Percentiles rank a stretch among this genome's conserved stretches.
phyloP scores from a whole-genome alignment of 306 rosid species.

The Vicia villosa region DNA sequence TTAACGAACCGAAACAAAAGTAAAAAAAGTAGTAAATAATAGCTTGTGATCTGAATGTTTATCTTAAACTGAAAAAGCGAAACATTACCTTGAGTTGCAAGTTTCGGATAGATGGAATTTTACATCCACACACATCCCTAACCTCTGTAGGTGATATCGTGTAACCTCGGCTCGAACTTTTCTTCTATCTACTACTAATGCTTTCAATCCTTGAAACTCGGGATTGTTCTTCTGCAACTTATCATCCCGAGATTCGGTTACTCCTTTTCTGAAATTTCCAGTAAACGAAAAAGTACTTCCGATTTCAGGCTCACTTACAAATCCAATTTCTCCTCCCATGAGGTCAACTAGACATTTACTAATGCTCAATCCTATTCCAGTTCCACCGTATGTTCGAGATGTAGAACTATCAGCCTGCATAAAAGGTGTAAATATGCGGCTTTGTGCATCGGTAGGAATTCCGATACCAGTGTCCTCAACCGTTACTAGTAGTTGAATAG shows the following conservation, averaged over 20 bases:
- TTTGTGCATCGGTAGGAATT: slow-evolving; percentile 77
- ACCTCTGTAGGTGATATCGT: slow-evolving; percentile 71
- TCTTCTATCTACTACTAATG: slow-evolving; percentile 71
- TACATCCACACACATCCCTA: slow-evolving; percentile 76
- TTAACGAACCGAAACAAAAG: slow-evolving; percentile 21
- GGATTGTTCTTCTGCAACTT: slow-evolving; percentile 60
- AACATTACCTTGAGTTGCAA: slow-evolving; percentile 55
- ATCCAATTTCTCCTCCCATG: slow-evolving; percentile 95
- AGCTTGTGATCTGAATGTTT: background rate
- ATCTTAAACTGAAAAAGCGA: slow-evolving; percentile 14
- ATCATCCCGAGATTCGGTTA: slow-evolving; percentile 46
- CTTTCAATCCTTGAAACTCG: slow-evolving; percentile 68
- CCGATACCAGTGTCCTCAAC: slow-evolving; percentile 99
- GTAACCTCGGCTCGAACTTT: slow-evolving; percentile 79
- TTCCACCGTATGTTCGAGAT: slow-evolving; percentile 92
- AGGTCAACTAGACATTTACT: slow-evolving; percentile 87
- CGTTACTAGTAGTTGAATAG: slow-evolving; percentile 65
- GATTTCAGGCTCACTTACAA: slow-evolving; percentile 76
- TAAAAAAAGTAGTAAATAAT: slow-evolving; percentile 28
- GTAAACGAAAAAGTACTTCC: slow-evolving; percentile 94
- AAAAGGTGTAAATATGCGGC: slow-evolving; percentile 85
- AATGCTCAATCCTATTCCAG: slow-evolving; percentile 97
- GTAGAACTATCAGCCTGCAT: slow-evolving; percentile 99
- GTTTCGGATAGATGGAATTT: slow-evolving; percentile 52
- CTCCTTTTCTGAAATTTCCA: slow-evolving; percentile 71